These are phyloP conservation scores for Dictyostelium capitatum DNA, from an alignment of 78 protist genomes.

Conservation along the genomic window DNA sequence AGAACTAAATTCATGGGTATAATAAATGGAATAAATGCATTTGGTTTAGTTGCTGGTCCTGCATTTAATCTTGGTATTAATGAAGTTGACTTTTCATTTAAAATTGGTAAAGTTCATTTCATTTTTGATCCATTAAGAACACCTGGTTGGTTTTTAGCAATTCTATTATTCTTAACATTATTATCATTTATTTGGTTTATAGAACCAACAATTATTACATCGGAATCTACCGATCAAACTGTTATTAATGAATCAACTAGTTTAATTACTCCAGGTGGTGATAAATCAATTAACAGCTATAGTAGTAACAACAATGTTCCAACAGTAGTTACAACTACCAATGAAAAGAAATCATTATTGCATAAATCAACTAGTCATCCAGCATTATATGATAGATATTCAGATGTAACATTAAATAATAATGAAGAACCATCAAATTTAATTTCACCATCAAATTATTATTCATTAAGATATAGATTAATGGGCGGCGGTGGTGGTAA, in stretches of 20 bases:
- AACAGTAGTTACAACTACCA: background rate
- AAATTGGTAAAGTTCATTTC: conserved; percentile 20
- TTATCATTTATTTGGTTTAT: conserved; percentile 49
- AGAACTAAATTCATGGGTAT: conserved; percentile 57
- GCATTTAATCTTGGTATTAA: conserved; percentile 35
- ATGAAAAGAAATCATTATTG: background rate
- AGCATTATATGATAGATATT: background rate
- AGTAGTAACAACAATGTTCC: background rate
- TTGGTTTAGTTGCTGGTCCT: conserved; percentile 75
- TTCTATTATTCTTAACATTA: conserved; percentile 28
- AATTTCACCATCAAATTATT: background rate
- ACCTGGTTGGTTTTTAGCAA: conserved; percentile 61
- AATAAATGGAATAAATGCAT: conserved; percentile 68
- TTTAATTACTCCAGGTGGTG: background rate
- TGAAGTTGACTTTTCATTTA: background rate
- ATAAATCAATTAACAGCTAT: too few relatives aligned
- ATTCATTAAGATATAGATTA: background rate
- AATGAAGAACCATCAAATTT: background rate
- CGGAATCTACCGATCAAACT: background rate
- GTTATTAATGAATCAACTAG: background rate
- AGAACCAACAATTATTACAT: conserved; percentile 16
- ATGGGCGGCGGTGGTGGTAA: background rate
- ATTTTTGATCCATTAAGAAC: conserved; percentile 35
- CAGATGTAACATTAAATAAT: background rate
- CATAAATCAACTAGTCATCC: conserved; percentile 2